These are phyloP conservation scores for Globisporangium nagaii DNA, from an alignment of 352 stramenopile genomes.

Conservation along the genomic window DNA sequence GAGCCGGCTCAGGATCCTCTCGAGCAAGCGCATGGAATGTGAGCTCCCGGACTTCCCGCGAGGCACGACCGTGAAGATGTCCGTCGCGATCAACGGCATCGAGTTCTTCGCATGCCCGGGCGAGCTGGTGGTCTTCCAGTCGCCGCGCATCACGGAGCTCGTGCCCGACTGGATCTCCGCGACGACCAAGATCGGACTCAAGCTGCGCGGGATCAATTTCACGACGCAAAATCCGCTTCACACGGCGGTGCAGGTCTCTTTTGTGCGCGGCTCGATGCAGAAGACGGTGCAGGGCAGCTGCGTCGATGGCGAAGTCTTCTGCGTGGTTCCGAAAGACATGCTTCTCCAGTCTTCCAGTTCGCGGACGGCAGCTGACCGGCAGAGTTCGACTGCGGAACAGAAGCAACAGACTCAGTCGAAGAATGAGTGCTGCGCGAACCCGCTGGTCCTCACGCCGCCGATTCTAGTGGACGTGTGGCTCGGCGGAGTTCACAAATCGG, in stretches of 20 bases:
- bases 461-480: slow-evolving; percentile 67
- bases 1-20: slow-evolving; percentile 29
- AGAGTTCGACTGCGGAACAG: background rate
- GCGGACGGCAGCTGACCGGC: background rate
- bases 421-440: background rate
- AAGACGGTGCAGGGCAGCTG: slow-evolving; percentile 23
- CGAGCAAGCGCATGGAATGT: slow-evolving; percentile 44
- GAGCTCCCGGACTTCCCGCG: slow-evolving; percentile 54
- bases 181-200: slow-evolving; percentile 20
- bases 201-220: slow-evolving; percentile 56
- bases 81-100: slow-evolving; percentile 57
- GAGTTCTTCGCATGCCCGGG: slow-evolving; percentile 50
- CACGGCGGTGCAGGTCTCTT: slow-evolving; percentile 35
- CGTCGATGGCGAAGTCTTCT: slow-evolving; percentile 32
- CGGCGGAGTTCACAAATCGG: slow-evolving; percentile 43
- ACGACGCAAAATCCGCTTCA: slow-evolving; percentile 18
- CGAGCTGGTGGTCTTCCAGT: slow-evolving; percentile 56
- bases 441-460: slow-evolving; percentile 10
- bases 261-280: slow-evolving; percentile 18
- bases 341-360: background rate
- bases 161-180: slow-evolving; percentile 52
- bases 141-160: slow-evolving; percentile 41
- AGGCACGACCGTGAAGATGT: slow-evolving; percentile 40
- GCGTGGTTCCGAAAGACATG: slow-evolving; percentile 28
- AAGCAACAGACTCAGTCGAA: background rate